phyloP scores from a whole-genome alignment of 2,329 filamentous ascomycete species.

The Alternaria panax region DNA sequence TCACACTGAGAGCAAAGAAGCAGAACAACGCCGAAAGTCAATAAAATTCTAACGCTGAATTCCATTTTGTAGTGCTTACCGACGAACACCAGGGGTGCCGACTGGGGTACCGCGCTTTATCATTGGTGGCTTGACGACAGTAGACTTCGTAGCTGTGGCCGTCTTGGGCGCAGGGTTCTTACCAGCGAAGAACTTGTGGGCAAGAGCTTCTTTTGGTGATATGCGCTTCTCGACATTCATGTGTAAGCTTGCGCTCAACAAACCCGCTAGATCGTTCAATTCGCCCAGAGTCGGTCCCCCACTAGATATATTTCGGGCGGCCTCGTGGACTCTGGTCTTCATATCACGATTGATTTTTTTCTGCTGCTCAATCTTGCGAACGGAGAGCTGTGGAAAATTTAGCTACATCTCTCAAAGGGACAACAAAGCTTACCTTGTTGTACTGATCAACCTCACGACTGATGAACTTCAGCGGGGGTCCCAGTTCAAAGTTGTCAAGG shows the following conservation, averaged over 20 bases:
- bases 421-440: constrained; percentile 36
- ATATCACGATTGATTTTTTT: constrained; percentile 72
- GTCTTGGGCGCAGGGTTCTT: constrained; percentile 29
- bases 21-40: constrained; percentile 1
- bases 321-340: constrained; percentile 76
- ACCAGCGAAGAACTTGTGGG: constrained; percentile 81
- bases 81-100: constrained; percentile 20
- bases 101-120: constrained; percentile 28
- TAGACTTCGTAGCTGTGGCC: constrained; percentile 21
- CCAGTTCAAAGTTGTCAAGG: constrained; percentile 68
- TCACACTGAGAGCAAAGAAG: not conserved
- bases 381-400: constrained; percentile 62
- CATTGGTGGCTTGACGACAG: constrained; percentile 40
- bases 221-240: constrained; percentile 93
- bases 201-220: constrained; percentile 83
- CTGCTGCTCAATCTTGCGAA: constrained; percentile 70
- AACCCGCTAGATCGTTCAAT: constrained; percentile 81
- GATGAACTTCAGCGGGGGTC: constrained; percentile 78
- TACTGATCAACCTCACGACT: constrained; percentile 72
- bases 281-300: constrained; percentile 71
- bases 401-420: not conserved
- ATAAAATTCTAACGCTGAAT: constrained; percentile 1
- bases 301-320: constrained; percentile 75
- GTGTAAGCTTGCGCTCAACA: constrained; percentile 85
- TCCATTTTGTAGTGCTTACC: constrained; percentile 19